These are phyloP conservation scores for Emericellopsis terricola DNA, from an alignment of 495 filamentous ascomycete species.

Conservation along the genomic window DNA sequence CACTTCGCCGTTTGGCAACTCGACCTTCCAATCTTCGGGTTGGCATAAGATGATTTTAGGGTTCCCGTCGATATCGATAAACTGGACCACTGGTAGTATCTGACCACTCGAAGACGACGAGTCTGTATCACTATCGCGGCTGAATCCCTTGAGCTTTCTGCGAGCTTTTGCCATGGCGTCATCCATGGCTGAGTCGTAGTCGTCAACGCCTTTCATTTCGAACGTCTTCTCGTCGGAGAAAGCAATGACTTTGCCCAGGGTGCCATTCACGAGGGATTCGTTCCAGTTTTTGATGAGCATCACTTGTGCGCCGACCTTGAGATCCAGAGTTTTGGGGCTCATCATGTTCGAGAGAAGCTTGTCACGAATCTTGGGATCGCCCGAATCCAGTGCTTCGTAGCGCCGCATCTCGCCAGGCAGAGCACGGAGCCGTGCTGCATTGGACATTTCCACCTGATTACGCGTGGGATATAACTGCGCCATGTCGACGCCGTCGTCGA, in stretches of 20 bases:
- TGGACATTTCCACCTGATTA: slow-evolving; percentile 75
- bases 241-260: slow-evolving; percentile 63
- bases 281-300: slow-evolving; percentile 99
- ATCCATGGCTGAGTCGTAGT: slow-evolving; percentile 23
- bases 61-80: slow-evolving; percentile 60
- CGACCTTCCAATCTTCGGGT: slow-evolving; percentile 86
- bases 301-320: slow-evolving; percentile 88
- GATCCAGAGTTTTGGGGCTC: slow-evolving; percentile 55
- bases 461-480: slow-evolving; percentile 94
- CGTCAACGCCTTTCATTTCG: slow-evolving; percentile 39
- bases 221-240: slow-evolving; percentile 80
- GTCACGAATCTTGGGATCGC: slow-evolving; percentile 52
- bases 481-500: slow-evolving; percentile 63
- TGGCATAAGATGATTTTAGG: slow-evolving; percentile 63
- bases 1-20: slow-evolving; percentile 85
- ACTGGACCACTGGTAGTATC: slow-evolving; percentile 69
- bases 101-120: slow-evolving; percentile 7
- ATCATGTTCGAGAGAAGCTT: slow-evolving; percentile 80
- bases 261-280: slow-evolving; percentile 83
- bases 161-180: slow-evolving; percentile 26
- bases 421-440: slow-evolving; percentile 49
- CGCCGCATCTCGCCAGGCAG: slow-evolving; percentile 47
- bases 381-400: slow-evolving; percentile 61
- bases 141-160: slow-evolving; percentile 19
- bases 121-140: slow-evolving; percentile 9